phyloP scores from a whole-genome alignment of 345 rosid species.

The Corchorus olitorius region DNA sequence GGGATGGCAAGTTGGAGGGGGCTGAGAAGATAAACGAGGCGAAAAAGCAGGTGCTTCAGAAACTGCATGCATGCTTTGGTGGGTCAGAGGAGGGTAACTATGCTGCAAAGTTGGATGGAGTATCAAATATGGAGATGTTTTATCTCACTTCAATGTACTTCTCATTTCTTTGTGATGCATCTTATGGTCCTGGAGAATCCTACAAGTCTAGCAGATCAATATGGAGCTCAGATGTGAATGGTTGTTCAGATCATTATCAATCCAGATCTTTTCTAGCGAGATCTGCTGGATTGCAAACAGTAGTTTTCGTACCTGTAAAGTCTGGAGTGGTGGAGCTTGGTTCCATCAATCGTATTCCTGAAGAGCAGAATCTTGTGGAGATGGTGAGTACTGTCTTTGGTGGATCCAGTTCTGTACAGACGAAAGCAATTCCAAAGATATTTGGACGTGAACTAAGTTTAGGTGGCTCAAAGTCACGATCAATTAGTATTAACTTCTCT shows the following conservation, averaged over 20 bases:
- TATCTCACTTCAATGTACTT: constrained; percentile 70
- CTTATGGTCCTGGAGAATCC: constrained; percentile 57
- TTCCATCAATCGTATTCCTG: constrained; percentile 61
- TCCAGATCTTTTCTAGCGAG: constrained; percentile 73
- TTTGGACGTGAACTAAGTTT: constrained; percentile 84
- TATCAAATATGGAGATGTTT: constrained; percentile 77
- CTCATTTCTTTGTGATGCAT: constrained; percentile 59
- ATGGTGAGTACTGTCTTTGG: constrained; percentile 61
- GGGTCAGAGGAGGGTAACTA: constrained; percentile 44
- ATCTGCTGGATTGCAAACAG: constrained; percentile 79
- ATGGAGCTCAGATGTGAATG: constrained; percentile 61
- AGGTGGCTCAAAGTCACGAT: constrained; percentile 65
- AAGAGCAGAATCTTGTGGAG: constrained; percentile 63
- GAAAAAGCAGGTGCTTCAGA: constrained; percentile 65
- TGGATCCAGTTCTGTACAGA: constrained; percentile 51
- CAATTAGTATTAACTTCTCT: constrained; percentile 76
- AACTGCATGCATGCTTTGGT: constrained; percentile 62
- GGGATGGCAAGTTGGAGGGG: constrained; percentile 36
- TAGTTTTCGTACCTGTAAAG: constrained; percentile 66
- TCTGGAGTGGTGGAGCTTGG: constrained; percentile 91
- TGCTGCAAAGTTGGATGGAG: constrained; percentile 40
- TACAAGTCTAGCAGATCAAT: constrained; percentile 59
- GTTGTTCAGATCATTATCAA: constrained; percentile 61
- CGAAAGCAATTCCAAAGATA: constrained; percentile 72
- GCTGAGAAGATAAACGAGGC: constrained; percentile 54